Evolutionary conservation across 306 rosid genomes (phyloP), one percentile per base, ranked within the genome.

Genomic region (Purshia tridentata): DNA sequence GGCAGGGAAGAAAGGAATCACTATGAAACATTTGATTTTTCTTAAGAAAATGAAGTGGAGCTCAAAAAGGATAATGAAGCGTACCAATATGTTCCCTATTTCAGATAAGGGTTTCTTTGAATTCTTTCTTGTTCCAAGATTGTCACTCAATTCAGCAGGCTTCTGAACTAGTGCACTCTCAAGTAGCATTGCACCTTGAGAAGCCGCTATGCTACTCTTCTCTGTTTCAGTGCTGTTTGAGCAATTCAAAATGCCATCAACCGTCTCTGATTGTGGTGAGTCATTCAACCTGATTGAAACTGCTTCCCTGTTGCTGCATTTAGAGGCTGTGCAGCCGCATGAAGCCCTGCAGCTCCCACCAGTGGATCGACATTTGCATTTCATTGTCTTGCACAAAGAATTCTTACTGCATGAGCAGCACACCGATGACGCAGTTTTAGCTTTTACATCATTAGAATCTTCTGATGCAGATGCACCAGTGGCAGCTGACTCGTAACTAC

Each of bases 401-500:
- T 70, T 84, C 83, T 83, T 94, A 66, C 93, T 80, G 80, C 99
- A 94, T 5, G 93, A 86, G 73, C 99, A 94, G 83, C 97, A 94
- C n/a, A 75, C 37, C 65, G 74, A 84, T 23, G 78, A 81, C 57
- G 73, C 72, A 14, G 63, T 29, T 84, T 75, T 81, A 82, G 73
- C 76, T 72, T 42, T 72, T 69, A 40, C 72, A 57, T 7, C 81
- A 55, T 76, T 75, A 35, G 76, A 77, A 65, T 73, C 74, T 54
- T 76, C 80, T 54, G 77, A 79, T 77, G 77, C 87, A 9, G 90
- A 81, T 48, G 86, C 67, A 51, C 72, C 56, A 20, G 20, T 67
- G 73, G 71, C 86, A 8, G 48, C 66, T 9, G 50, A 53, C 79
- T 75, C 84, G 55, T 29, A 57, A 65, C 69, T 76, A 29, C 73